Base-by-base conservation (phyloP, 2,329 filamentous ascomycete genomes). In the Bisporella sp. region DNA sequence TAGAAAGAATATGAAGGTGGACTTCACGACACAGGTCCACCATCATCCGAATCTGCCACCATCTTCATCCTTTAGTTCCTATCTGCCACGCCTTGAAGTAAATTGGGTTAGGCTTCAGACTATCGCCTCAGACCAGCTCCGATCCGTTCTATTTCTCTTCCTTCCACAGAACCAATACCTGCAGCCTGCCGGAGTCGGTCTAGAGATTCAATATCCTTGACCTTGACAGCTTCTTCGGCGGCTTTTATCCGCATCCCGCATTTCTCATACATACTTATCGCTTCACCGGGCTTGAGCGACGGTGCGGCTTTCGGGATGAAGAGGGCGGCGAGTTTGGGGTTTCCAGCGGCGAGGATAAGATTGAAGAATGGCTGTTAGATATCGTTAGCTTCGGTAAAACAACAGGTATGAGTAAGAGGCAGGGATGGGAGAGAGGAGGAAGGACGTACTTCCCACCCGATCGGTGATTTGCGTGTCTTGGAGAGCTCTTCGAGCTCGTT, bases 251-350 rank as follows among this genome's bases (percentile, higher is more conserved):
- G 75, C 82, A 96, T 81, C 13, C 92, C 92, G 67, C 93, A 97
- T 71, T 96, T 96, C 61, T 95, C 84, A 78, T 91, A 99, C 92
- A 99, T 96, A 58, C 85, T 80, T 49, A 96, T 84, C 4, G 84
- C 75, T 60, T 90, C 86, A 3, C 80, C 77, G 1, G 79, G 73
- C 42, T 83, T 77, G 44, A 95, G 66, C 29, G 47, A 48, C 5
- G 49, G 76, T 75, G 12, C 84, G 85, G 71, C 91, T 69, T 97
- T 97, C 3, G 89, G 83, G 47, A 97, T 82, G 68, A 96, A 97
- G 5, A 81, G 68, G 1, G 85, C 80, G 1, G 93, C 93, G 12
- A 96, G 76, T 54, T 91, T 86, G 5, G 89, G 85, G 64, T 97
- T 97, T 43, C 93, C 93, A 1, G 93, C 93, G 44, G 86, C 84